A percentile compares a stretch with the other conserved stretches of the same genome.
phyloP scores from a whole-genome alignment of 169 alveolate genomes.

The Plasmodium falciparum region DNA sequence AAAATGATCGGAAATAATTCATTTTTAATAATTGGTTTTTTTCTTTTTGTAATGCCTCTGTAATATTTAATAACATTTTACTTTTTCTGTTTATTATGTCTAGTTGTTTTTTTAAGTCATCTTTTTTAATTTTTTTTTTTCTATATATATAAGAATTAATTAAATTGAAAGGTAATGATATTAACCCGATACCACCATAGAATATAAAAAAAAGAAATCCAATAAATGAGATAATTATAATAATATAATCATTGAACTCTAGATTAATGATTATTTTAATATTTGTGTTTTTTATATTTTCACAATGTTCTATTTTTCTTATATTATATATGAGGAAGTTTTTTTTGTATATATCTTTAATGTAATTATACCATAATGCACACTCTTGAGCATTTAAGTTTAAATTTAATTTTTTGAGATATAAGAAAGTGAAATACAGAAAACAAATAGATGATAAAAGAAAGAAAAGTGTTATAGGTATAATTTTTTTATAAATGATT shows the following conservation, averaged over 20 bases:
- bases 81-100: constrained; percentile 30
- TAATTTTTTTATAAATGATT: constrained; percentile 12
- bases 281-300: constrained; percentile 9
- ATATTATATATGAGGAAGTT: constrained; percentile 15
- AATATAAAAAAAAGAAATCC: constrained; percentile 30
- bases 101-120: constrained; percentile 12
- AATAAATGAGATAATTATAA: constrained; percentile 15
- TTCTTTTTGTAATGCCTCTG: constrained; percentile 28
- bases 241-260: constrained; percentile 20
- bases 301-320: constrained; percentile 24
- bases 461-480: constrained; percentile 3
- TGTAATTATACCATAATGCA: constrained; percentile 35
- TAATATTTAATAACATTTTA: constrained; percentile 17
- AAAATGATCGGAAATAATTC: constrained; percentile 21
- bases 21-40: constrained; percentile 1
- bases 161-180: constrained; percentile 33
- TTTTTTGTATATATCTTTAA: constrained; percentile 11
- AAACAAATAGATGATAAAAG: constrained; percentile 26
- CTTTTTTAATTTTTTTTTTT: constrained; percentile 33
- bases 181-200: constrained; percentile 51
- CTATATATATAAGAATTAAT: constrained; percentile 1
- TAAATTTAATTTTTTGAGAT: constrained; percentile 5
- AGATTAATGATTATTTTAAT: constrained; percentile 10
- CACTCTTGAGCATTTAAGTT: constrained; percentile 53
- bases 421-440: not conserved